phyloP scores from a whole-genome alignment of 257 asterid species.

The Solanum tacnaense region DNA sequence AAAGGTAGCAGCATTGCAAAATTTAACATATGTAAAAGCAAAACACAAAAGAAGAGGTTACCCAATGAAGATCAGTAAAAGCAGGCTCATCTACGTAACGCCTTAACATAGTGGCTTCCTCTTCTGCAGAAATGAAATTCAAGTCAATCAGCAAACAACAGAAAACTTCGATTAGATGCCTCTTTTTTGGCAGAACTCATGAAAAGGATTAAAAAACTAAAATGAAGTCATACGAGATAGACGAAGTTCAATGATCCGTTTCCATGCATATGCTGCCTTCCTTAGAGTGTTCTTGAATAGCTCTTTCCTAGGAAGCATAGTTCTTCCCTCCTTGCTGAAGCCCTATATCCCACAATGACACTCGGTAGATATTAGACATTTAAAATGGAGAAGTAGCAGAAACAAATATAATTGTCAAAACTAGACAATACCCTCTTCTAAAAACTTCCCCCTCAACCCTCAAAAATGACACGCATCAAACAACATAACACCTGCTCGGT shows the following conservation, averaged over 20 bases:
- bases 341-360: constrained; percentile 30
- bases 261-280: constrained; percentile 85
- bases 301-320: constrained; percentile 78
- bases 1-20: background rate
- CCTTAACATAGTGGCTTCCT: constrained; percentile 71
- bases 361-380: background rate
- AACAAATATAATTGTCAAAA: background rate
- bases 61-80: constrained; percentile 98
- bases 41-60: constrained; percentile 12
- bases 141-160: background rate
- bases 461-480: background rate
- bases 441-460: background rate
- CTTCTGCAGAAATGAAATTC: constrained; percentile 41
- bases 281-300: constrained; percentile 85
- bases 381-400: background rate
- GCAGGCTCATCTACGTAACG: constrained; percentile 87
- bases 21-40: background rate
- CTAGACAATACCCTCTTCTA: background rate
- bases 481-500: background rate
- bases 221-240: constrained; percentile 37
- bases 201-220: background rate
- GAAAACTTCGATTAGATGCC: background rate
- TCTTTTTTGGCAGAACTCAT: background rate
- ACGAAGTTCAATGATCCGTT: constrained; percentile 59
- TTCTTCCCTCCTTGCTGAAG: constrained; percentile 73